Evolutionary conservation across 345 rosid genomes (phyloP), one percentile per base, ranked within the genome.

Genomic region (Heritiera fomes): DNA sequence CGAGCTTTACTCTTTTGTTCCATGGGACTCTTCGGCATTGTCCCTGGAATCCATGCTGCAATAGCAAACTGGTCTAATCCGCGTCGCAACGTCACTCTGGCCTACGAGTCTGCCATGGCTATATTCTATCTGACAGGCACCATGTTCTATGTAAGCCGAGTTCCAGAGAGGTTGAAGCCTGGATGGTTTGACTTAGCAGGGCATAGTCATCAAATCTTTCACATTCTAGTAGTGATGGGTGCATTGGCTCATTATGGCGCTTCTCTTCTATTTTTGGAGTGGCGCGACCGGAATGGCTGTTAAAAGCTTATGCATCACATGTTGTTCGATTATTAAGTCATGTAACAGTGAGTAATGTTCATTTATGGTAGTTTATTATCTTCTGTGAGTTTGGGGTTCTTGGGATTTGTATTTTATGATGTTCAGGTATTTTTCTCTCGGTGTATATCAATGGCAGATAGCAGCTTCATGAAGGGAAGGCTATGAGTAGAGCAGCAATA

Each of bases 181-280:
- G 98, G 98, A 4, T 87, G 92, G 92, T 93, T 95, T 62, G 98
- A 95, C 77, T 84, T 89, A 5, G 89, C 93, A 1, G 97, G 98
- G 0, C 98, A 95, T 50, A 95, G 98, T 63, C 98, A 92, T 82
- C 98, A 95, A 80, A 91, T 95, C 30, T 95, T 95, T 58, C 98
- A 93, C 82, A 89, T 93, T 12, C 82, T 95, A n/a, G 98, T 95
- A 78, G 77, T 95, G 80, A 76, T 91, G 83, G 98, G 98, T 58
- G 98, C 98, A 14, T 81, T 93, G 89, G 95, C 98, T 55, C 98
- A 95, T 78, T 95, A 95, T 75, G 92, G 89, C 23, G 93, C 98
- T 20, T 85, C 97, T 9, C 89, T 93, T 41, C 47, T 90, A 66
- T 89, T 95, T 77, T 82, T 95, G 87, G 95, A 91, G 70, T 91